These are phyloP conservation scores for Podila verticillata DNA, from an alignment of 192 early-diverging fungal species.

Conservation along the genomic window DNA sequence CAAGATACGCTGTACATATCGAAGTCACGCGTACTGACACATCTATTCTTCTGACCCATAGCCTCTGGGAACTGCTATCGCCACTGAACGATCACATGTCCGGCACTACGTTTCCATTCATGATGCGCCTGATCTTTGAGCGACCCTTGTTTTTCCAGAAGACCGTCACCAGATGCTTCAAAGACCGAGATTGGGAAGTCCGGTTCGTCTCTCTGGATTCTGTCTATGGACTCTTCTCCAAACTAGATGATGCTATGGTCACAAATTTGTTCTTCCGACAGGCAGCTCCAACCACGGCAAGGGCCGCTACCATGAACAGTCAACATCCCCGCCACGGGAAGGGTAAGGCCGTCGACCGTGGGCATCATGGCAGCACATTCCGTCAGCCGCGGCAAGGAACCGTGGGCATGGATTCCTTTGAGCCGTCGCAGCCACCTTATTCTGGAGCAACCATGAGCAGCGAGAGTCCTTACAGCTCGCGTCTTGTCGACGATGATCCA, in stretches of 20 bases:
- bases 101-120: conserved; percentile 48
- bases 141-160: conserved; percentile 54
- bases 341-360: conserved; percentile 20
- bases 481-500: not conserved
- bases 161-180: conserved; percentile 55
- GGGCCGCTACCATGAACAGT: conserved; percentile 6
- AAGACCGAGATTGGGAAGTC: conserved; percentile 60
- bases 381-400: not conserved
- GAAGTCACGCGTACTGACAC: not conserved
- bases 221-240: conserved; percentile 65
- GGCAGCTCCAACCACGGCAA: not conserved
- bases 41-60: conserved; percentile 10
- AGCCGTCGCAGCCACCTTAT: not conserved
- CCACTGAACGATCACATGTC: conserved; percentile 57
- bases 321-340: conserved; percentile 5
- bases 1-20: not conserved
- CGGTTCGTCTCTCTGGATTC: conserved; percentile 63
- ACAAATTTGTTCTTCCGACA: conserved; percentile 36
- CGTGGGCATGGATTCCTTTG: not conserved
- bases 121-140: conserved; percentile 56
- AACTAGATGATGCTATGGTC: conserved; percentile 59
- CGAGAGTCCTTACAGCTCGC: conserved; percentile 3
- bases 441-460: conserved; percentile 7
- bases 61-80: conserved; percentile 60
- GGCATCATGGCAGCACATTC: not conserved